Evolutionary conservation across 768 basidiomycete genomes (phyloP).

Genomic region (Artomyces pyxidatus): DNA sequence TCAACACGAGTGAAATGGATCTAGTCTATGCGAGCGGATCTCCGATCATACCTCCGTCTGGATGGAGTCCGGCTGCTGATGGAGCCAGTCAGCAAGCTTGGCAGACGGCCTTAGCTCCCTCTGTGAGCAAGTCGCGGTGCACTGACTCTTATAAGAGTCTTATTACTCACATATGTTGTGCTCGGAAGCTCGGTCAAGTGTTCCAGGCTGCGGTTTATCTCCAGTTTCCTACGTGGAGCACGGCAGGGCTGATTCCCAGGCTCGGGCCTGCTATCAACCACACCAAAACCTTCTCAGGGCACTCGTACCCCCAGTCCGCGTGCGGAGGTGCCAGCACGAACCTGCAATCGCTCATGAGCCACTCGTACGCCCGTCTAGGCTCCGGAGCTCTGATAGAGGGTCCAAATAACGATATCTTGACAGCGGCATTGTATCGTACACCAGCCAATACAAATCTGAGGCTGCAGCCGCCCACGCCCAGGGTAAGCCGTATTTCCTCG

Average conservation of each 20-base stretch:
- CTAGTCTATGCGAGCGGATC: slow-evolving; percentile 26
- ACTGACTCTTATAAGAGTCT: too few species aligned
- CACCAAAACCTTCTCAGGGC: slow-evolving; percentile 27
- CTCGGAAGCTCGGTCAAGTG: slow-evolving; percentile 25
- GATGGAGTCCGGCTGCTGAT: slow-evolving; percentile 27
- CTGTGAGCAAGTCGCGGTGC: too few species aligned
- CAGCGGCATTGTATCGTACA: slow-evolving; percentile 30
- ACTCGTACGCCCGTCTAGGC: slow-evolving; percentile 21
- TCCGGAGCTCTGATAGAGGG: too few species aligned
- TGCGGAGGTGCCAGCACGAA: slow-evolving; percentile 29
- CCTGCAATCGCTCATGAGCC: slow-evolving; percentile 27
- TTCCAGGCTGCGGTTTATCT: slow-evolving; percentile 32
- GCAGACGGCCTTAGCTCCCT: slow-evolving; percentile 23
- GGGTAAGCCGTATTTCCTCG: slow-evolving; percentile 29
- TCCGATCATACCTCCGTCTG: slow-evolving; percentile 24
- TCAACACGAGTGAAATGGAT: neutral
- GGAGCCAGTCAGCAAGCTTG: slow-evolving; percentile 26
- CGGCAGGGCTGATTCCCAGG: slow-evolving; percentile 22
- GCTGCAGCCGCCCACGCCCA: slow-evolving; percentile 25
- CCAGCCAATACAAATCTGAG: slow-evolving; percentile 24
- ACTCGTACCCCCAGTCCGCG: slow-evolving; percentile 32
- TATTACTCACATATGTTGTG: slow-evolving; percentile 1
- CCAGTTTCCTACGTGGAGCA: slow-evolving; percentile 23
- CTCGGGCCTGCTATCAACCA: slow-evolving; percentile 21
- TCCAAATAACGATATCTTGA: too few species aligned